These are phyloP conservation scores for Pseudopediastrum boryanum DNA, from an alignment of 139 green algal genomes.

Conservation along the genomic window DNA sequence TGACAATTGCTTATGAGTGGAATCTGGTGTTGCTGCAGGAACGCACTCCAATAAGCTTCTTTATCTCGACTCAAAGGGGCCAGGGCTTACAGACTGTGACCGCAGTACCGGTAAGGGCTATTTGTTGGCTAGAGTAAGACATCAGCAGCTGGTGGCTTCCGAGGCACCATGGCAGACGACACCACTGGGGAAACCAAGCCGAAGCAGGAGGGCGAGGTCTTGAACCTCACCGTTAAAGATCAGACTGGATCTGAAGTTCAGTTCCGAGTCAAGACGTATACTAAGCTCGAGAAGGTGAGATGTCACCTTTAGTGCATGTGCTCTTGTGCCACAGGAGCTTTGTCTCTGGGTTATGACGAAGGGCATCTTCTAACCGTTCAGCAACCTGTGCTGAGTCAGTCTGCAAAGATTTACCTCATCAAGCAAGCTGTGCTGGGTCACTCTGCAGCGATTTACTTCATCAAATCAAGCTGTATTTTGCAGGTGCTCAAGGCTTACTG, in stretches of 20 bases:
- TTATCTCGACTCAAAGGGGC: no score
- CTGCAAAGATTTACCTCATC: not conserved
- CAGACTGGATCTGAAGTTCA: slow-evolving; percentile 57
- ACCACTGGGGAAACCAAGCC: slow-evolving; percentile 32
- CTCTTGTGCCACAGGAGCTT: not conserved
- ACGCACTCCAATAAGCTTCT: no score
- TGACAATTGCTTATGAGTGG: no score
- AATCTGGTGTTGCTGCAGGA: no score
- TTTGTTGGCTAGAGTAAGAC: slow-evolving; percentile 13
- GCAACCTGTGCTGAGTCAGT: not conserved
- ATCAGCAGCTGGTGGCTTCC: no score
- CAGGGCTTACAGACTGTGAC: no score
- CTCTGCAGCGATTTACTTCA: not conserved
- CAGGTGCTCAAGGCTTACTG: slow-evolving; percentile 61
- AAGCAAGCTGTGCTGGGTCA: not conserved
- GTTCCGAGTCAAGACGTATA: slow-evolving; percentile 62
- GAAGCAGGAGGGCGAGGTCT: slow-evolving; percentile 45
- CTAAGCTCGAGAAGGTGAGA: slow-evolving; percentile 61
- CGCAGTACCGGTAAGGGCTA: slow-evolving; percentile 9
- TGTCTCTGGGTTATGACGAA: not conserved
- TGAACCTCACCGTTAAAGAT: slow-evolving; percentile 62
- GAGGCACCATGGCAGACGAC: slow-evolving; percentile 28
- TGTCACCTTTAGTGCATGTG: not conserved
- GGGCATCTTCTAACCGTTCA: not conserved
- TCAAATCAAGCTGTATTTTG: not conserved